Evolutionary conservation across 192 early-diverging fungal species (phyloP), one percentile per base, ranked within the genome.

Genomic region (Mortierella antarctica): DNA sequence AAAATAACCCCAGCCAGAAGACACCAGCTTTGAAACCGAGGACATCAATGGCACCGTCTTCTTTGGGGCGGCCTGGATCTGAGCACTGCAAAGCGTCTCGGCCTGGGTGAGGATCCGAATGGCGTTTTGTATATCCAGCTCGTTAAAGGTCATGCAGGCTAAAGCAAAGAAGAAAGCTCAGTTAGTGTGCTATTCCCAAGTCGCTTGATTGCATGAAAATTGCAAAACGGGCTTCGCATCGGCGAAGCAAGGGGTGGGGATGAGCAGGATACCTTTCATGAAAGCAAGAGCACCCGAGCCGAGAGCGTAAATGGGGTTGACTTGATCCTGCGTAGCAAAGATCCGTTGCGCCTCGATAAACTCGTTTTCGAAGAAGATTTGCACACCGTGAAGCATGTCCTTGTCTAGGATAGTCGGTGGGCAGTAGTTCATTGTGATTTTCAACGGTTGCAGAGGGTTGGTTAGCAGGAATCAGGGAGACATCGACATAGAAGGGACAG

Each of bases 311-410:
- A 89, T 67, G 21, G 88, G 88, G 40, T 89, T 84, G 47, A 74
- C 70, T 45, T 82, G 79, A 42, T 85, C 82, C 51, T 75, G 78
- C 12, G 65, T 73, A 14, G 83, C 77, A 77, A 89, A 89, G 50
- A 85, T 74, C 54, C 72, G 70, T 21, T 89, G 83, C 52, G 88
- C 86, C 39, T 89, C 73, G 9, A 75, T 40, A 57, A 87, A 89
- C 47, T 84, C 56, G 74, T 89, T 89, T 61, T 87, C 86, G 57
- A 89, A 89, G 46, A 89, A 89, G n/a, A 71, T 77, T 45, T 81
- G 50, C 17, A 84, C 83, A 13, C 83, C 83, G 45, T 81, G 76
- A 31, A 69, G 56, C 82, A 83, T 83, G 20, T 60, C 60, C 23
- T 67, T 57, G 57, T 83, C 82, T 83, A 83, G 20, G 18, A 50